A percentile compares a stretch with the other conserved stretches of the same genome.
Conservation (phyloP, 1,284 basidiomycete species). For the Microbotryum violaceum region DNA sequence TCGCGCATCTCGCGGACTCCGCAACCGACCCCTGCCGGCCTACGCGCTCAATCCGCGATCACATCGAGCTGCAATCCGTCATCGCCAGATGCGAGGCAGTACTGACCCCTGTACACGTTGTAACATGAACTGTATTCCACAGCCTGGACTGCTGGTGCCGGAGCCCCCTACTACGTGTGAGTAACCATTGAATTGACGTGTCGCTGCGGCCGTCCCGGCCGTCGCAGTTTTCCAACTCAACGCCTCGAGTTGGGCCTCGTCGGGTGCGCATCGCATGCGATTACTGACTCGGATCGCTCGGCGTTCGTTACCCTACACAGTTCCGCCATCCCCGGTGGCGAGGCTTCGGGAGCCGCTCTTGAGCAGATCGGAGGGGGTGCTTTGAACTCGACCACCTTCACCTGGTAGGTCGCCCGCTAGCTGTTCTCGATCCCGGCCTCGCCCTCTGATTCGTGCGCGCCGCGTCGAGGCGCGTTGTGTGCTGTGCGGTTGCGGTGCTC, state of each 20-base stretch:
- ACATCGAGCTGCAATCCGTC: not conserved
- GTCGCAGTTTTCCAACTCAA: constrained; percentile 3
- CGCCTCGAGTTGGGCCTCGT: constrained; percentile 8
- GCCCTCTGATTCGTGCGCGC: not conserved
- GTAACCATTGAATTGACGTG: not conserved
- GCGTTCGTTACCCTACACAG: not conserved
- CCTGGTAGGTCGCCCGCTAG: constrained; percentile 9
- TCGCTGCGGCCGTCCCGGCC: too few species aligned
- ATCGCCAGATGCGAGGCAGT: not conserved
- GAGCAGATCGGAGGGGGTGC: too few species aligned
- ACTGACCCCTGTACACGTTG: not conserved
- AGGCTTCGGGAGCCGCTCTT: constrained; percentile 14
- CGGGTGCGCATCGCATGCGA: not conserved
- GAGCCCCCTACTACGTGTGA: not conserved
- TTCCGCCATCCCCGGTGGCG: not conserved
- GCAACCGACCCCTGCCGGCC: not conserved
- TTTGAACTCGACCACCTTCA: constrained; percentile 9
- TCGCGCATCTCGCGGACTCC: not conserved
- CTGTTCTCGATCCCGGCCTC: not conserved
- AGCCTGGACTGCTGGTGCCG: not conserved
- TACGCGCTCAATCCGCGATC: not conserved
- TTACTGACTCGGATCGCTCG: not conserved
- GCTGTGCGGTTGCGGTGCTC: not conserved
- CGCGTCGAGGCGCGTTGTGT: not conserved
- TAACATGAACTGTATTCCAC: not conserved